Conservation (phyloP, 75 land plant species). For the Cupressus sempervirens region DNA sequence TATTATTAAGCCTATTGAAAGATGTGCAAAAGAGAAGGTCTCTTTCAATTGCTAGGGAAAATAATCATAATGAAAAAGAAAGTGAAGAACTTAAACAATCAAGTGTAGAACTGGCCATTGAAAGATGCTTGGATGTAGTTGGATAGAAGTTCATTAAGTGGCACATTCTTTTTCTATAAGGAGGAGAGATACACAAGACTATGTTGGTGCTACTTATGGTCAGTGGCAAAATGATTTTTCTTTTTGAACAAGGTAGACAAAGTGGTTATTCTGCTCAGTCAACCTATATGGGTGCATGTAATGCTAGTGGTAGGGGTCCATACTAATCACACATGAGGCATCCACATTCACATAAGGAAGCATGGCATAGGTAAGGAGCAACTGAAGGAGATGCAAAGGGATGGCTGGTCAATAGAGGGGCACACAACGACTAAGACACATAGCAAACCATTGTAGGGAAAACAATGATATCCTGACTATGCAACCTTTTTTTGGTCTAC, state of each 20-base stretch:
- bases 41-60: conserved; percentile 4
- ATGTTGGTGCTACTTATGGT: too few species aligned
- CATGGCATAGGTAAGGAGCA: too few species aligned
- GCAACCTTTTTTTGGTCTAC: not conserved
- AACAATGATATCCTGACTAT: too few species aligned
- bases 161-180: too few species aligned
- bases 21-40: conserved; percentile 65
- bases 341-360: too few species aligned
- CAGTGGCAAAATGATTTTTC: conserved; percentile 58
- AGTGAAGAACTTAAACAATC: conserved; percentile 11
- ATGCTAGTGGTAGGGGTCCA: conserved; percentile 20
- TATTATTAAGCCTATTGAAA: conserved; percentile 81
- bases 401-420: not conserved
- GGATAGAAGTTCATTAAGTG: too few species aligned
- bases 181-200: too few species aligned
- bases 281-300: conserved; percentile 21
- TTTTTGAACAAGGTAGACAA: conserved; percentile 69
- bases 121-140: too few species aligned
- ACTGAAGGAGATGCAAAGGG: too few species aligned
- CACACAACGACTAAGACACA: not conserved
- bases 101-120: too few species aligned
- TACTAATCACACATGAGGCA: too few species aligned
- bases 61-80: conserved; percentile 4
- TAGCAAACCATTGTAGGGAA: not conserved
- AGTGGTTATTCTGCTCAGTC: conserved; percentile 39